Base-by-base conservation (phyloP, 169 alveolate genomes). In the Cryptosporidium baileyi region DNA sequence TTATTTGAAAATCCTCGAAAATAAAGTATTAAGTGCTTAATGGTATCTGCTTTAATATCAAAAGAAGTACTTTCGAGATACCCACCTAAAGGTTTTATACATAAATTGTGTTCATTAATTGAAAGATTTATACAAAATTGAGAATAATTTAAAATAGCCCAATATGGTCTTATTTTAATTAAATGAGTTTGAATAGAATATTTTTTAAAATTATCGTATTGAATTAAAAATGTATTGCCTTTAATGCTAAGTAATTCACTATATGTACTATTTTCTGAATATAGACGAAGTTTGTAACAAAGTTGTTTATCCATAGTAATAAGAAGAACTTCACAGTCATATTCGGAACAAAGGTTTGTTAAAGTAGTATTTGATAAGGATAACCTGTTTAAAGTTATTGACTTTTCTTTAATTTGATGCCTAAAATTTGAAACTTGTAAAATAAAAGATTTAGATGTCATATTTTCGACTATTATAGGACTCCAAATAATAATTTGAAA, bases 101-200 rank as follows among this genome's bases (percentile, higher is more conserved):
- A 36, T 19, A 62, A 32, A 62, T 22, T 43, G 26, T 41, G 13
- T 11, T 62, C 41, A 13, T 49, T 49, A 19, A 30, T 40, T 40
- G 54, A 38, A 22, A 62, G 19, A 15, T 26, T 44, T 9, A 62
- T 40, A 24, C 41, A 40, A 24, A 62, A 62, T 36, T 17, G 17
- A 9, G 80, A 62, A 19, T 62, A 40, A n/a, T 62, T 62, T 40
- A 26, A 17, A 0, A 62, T 62, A 11, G 43, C 6, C 80, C 80
- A 62, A 38, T 38, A 19, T 7, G 80, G 80, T 24, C 26, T 26
- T 62, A 62, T 22, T 22, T 40, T 40, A 17, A 62, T 41, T 22
- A 19, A 36, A 1, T 7, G n/a, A 6, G 41, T 62, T 19, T 62
- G 4, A 19, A 62, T 19, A 8, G 80, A 62, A 15, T 40, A 41